Percentiles rank a stretch among this genome's conserved stretches.
phyloP scores from a whole-genome alignment of 345 rosid species.

The Isatis tinctoria region DNA sequence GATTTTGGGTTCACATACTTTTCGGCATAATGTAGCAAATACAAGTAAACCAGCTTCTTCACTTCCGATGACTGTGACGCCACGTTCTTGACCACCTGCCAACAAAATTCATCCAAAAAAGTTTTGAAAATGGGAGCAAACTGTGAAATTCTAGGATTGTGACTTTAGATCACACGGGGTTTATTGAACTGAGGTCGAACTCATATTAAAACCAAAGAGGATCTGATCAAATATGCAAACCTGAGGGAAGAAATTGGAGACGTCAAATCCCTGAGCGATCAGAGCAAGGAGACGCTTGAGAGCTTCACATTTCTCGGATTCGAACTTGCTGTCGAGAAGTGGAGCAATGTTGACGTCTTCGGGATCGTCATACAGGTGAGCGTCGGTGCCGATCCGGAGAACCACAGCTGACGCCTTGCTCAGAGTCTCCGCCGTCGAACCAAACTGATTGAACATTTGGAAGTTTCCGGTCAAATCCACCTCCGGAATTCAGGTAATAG shows the following conservation, averaged over 20 bases:
- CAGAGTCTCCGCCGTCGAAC: conserved; percentile 74
- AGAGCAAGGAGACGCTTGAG: conserved; percentile 94
- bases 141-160: neutral
- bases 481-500: neutral
- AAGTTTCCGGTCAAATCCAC: conserved; percentile 23
- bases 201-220: neutral
- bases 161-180: neutral
- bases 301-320: conserved; percentile 94
- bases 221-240: conserved; percentile 25
- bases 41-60: conserved; percentile 94
- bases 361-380: conserved; percentile 96
- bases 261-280: conserved; percentile 91
- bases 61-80: conserved; percentile 94
- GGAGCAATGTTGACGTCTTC: conserved; percentile 85
- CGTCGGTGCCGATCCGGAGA: conserved; percentile 89
- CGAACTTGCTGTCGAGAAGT: conserved; percentile 87
- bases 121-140: neutral
- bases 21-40: conserved; percentile 91
- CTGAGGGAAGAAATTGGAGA: conserved; percentile 98
- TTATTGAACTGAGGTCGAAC: neutral
- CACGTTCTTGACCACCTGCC: conserved; percentile 92
- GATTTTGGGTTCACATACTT: conserved; percentile 43
- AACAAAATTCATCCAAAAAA: neutral
- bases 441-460: conserved; percentile 66
- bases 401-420: conserved; percentile 91